A percentile compares a stretch with the other conserved stretches of the same genome.
Evolutionary conservation across 2,329 filamentous ascomycete genomes (phyloP).

Genomic region (Aspergillus uvarum): DNA sequence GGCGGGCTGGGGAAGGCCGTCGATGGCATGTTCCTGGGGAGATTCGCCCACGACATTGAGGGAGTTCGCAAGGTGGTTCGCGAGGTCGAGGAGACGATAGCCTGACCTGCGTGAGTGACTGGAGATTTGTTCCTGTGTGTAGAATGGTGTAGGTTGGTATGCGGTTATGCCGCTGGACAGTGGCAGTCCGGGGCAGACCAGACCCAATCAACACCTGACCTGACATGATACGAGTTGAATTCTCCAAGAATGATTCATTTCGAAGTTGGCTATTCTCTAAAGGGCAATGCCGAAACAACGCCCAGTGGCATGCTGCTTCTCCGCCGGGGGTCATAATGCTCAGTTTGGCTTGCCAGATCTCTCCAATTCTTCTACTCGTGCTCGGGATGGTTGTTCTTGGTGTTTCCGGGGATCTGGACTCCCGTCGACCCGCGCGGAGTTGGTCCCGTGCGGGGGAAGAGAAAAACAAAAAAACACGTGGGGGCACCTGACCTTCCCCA

Average conservation of each 20-base stretch:
- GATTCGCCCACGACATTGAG: conserved; percentile 75
- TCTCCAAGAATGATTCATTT: neutral
- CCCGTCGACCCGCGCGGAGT: neutral
- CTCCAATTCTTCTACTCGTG: neutral
- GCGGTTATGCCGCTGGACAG: too few species aligned
- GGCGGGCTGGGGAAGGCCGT: conserved; percentile 63
- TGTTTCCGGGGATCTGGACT: neutral
- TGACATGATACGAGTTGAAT: neutral
- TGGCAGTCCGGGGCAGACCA: too few species aligned
- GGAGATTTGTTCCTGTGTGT: neutral
- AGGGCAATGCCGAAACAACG: neutral
- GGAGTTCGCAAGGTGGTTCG: conserved; percentile 70
- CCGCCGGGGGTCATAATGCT: neutral
- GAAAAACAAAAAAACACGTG: neutral
- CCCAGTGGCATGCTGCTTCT: neutral
- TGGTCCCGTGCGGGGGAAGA: neutral
- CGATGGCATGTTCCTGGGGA: conserved; percentile 77
- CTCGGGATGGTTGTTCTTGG: neutral
- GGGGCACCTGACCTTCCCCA: neutral
- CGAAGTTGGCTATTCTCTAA: neutral
- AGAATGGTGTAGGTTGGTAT: too few species aligned
- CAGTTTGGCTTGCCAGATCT: neutral
- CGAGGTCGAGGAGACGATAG: conserved; percentile 60
- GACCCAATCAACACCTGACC: neutral
- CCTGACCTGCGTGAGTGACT: conserved; percentile 2